A percentile compares a stretch with the other conserved stretches of the same genome.
These are phyloP conservation scores for Metarhizium anisopliae DNA, from an alignment of 2,329 filamentous ascomycete species.

Conservation along the genomic window DNA sequence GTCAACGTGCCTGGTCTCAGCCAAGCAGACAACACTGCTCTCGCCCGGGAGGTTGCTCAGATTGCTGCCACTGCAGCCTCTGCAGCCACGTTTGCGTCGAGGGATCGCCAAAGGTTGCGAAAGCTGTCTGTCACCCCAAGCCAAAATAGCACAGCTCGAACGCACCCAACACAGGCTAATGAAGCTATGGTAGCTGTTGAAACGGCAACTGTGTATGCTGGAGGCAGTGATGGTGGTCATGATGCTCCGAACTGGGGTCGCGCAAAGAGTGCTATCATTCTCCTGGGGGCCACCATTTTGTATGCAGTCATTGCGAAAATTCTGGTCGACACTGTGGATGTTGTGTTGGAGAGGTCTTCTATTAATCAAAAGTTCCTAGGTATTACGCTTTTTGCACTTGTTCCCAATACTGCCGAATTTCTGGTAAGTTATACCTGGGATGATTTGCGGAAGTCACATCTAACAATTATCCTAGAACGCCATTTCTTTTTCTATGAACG, in stretches of 20 bases:
- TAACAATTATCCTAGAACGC: slow-evolving; percentile 57
- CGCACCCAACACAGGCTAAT: slow-evolving; percentile 25
- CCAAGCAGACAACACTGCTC: slow-evolving; percentile 69
- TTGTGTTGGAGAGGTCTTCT: slow-evolving; percentile 81
- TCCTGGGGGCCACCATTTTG: slow-evolving; percentile 78
- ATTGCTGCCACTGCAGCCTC: slow-evolving; percentile 71
- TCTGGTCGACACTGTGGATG: slow-evolving; percentile 90
- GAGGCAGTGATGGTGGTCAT: slow-evolving; percentile 54
- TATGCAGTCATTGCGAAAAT: slow-evolving; percentile 99
- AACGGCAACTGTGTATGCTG: slow-evolving; percentile 23
- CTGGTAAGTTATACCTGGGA: slow-evolving; percentile 48
- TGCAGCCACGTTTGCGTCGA: slow-evolving; percentile 67
- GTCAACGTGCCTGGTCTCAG: slow-evolving; percentile 61
- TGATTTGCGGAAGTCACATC: too few species aligned
- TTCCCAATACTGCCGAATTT: slow-evolving; percentile 97
- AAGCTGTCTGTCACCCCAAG: slow-evolving; percentile 25
- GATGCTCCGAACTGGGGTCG: slow-evolving; percentile 99
- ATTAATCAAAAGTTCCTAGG: slow-evolving; percentile 97
- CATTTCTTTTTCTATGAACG: slow-evolving; percentile 99
- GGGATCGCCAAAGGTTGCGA: slow-evolving; percentile 45
- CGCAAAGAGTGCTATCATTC: slow-evolving; percentile 78
- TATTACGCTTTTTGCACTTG: slow-evolving; percentile 90
- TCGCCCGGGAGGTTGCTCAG: slow-evolving; percentile 84
- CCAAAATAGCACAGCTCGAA: slow-evolving; percentile 13
- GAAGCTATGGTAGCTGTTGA: slow-evolving; percentile 20